Evolutionary conservation across 305 asterid genomes (phyloP).

Genomic region (Fraxinus dipetala): DNA sequence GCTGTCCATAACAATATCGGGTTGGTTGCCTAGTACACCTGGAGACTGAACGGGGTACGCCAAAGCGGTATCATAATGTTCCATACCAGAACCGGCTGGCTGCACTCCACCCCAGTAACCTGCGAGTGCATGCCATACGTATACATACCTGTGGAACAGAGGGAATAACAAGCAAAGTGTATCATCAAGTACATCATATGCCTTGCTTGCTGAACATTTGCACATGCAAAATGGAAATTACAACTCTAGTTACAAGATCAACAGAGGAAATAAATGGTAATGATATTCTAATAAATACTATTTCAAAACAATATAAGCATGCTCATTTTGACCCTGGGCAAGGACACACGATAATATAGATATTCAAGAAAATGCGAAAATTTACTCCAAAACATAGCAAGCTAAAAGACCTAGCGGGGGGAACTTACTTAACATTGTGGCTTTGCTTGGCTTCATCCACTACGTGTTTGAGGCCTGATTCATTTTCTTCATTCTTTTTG

Average conservation of each 20-base stretch:
- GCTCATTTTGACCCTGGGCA: neutral
- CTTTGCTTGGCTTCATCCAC: conserved; percentile 67
- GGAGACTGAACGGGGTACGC: conserved; percentile 65
- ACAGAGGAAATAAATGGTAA: neutral
- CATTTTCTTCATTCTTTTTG: conserved; percentile 41
- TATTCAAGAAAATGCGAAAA: neutral
- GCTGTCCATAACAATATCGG: conserved; percentile 49
- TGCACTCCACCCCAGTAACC: conserved; percentile 26
- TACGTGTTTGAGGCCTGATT: conserved; percentile 65
- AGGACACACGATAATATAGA: neutral
- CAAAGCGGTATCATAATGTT: conserved; percentile 15
- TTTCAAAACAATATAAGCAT: neutral
- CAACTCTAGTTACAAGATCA: neutral
- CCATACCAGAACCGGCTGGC: conserved; percentile 16
- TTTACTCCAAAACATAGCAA: neutral
- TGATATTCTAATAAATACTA: neutral
- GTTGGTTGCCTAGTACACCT: conserved; percentile 62
- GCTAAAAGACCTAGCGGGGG: neutral
- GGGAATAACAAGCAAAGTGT: neutral
- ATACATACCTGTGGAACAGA: conserved; percentile 11
- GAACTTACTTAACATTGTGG: conserved; percentile 67
- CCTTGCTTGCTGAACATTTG: neutral
- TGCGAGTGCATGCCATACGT: conserved; percentile 19
- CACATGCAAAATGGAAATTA: neutral
- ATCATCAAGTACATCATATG: neutral